A percentile compares a stretch with the other conserved stretches of the same genome.
Conservation (phyloP, 2,329 filamentous ascomycete species). For the Fusarium dlaminii region DNA sequence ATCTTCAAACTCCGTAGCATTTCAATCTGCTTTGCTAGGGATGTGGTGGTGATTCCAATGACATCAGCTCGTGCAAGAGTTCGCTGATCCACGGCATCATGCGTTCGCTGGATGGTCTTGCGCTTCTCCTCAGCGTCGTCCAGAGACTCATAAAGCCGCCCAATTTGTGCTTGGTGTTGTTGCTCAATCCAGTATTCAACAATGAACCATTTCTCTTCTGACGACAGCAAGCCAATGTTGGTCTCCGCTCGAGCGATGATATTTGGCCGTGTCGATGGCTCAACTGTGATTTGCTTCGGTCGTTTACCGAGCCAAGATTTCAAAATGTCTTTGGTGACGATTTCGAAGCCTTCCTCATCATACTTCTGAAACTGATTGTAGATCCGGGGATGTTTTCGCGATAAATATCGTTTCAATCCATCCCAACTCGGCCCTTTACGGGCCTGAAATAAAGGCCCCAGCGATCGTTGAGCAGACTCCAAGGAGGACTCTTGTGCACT, state of each 20-base stretch:
- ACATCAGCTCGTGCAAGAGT: conserved; percentile 52
- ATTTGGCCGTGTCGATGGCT: background rate
- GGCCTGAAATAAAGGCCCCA: background rate
- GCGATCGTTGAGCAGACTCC: background rate
- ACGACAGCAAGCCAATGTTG: background rate
- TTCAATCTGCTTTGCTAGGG: conserved; percentile 61
- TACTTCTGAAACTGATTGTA: background rate
- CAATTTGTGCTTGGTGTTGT: background rate
- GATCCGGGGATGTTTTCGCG: background rate
- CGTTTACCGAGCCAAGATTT: background rate
- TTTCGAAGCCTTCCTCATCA: background rate
- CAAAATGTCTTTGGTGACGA: background rate
- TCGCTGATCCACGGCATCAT: conserved; percentile 47
- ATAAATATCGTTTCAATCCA: background rate
- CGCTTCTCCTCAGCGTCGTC: background rate
- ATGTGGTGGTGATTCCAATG: conserved; percentile 67
- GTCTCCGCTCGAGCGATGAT: background rate
- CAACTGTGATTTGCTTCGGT: background rate
- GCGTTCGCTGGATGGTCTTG: background rate
- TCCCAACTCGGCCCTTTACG: background rate
- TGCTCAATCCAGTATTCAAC: background rate
- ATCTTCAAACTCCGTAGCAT: conserved; percentile 54
- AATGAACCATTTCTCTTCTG: background rate
- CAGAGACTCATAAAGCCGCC: background rate
- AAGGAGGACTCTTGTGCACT: background rate